Percentiles rank a stretch among this genome's conserved stretches.
phyloP scores from a whole-genome alignment of 352 stramenopile genomes.

The Phytophthora palmivora region DNA sequence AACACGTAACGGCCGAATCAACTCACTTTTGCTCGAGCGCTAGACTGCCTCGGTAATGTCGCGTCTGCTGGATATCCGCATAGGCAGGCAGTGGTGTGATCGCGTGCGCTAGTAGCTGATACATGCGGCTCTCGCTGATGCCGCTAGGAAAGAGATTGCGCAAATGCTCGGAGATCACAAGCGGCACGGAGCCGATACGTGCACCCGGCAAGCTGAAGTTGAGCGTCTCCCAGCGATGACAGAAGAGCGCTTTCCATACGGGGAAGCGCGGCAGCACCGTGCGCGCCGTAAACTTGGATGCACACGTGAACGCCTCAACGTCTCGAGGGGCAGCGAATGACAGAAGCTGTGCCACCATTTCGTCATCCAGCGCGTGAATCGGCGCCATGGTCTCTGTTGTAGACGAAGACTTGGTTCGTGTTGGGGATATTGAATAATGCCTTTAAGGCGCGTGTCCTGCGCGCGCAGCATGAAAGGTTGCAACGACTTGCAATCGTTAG shows the following conservation, averaged over 20 bases:
- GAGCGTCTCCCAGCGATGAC: conserved; percentile 40
- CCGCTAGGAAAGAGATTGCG: conserved; percentile 33
- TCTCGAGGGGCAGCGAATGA: conserved; percentile 36
- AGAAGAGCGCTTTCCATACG: conserved; percentile 44
- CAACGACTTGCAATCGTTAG: conserved; percentile 18
- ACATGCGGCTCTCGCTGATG: conserved; percentile 38
- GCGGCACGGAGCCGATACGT: conserved; percentile 8
- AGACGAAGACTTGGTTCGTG: not conserved
- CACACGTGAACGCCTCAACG: conserved; percentile 43
- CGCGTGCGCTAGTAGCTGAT: conserved; percentile 42
- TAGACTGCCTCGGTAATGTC: conserved; percentile 36
- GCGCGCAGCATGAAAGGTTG: not conserved
- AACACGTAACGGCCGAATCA: not conserved
- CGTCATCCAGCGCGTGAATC: conserved; percentile 40
- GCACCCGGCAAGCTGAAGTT: conserved; percentile 40
- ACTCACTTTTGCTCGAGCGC: conserved; percentile 41
- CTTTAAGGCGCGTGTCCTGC: not conserved
- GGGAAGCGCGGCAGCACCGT: conserved; percentile 40
- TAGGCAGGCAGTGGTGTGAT: conserved; percentile 39
- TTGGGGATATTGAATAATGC: conserved; percentile 10
- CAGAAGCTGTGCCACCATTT: conserved; percentile 39
- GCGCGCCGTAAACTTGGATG: conserved; percentile 37
- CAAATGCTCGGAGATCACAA: conserved; percentile 26
- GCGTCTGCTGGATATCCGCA: conserved; percentile 40
- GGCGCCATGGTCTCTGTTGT: conserved; percentile 34